Percentiles rank a stretch among this genome's conserved stretches.
Evolutionary conservation across 129 eudicot species (phyloP).

Genomic region (Centaurea solstitialis): DNA sequence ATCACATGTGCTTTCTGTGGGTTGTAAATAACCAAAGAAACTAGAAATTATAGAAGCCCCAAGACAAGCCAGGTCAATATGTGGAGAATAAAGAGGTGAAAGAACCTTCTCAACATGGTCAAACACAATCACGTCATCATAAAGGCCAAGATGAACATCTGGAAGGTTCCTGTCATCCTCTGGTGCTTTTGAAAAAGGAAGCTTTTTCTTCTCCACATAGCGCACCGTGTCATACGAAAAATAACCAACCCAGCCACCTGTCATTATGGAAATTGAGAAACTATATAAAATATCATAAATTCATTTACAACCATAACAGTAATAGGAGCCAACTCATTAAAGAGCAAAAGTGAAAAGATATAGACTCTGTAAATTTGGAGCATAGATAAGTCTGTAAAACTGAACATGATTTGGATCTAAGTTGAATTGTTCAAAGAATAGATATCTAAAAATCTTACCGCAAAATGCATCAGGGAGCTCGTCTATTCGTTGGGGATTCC

Average conservation of each 20-base stretch:
- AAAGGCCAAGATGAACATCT: slow-evolving; percentile 95
- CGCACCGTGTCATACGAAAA: slow-evolving; percentile 99
- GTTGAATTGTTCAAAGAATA: not conserved
- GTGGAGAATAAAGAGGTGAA: slow-evolving; percentile 2
- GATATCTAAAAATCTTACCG: slow-evolving; percentile 45
- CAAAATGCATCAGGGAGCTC: slow-evolving; percentile 98
- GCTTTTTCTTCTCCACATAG: slow-evolving; percentile 90
- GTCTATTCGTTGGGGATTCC: slow-evolving; percentile 87
- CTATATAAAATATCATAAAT: not conserved
- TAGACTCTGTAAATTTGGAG: not conserved
- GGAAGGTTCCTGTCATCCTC: slow-evolving; percentile 95
- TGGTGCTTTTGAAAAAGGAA: slow-evolving; percentile 88
- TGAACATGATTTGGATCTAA: not conserved
- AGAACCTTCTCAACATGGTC: slow-evolving; percentile 97
- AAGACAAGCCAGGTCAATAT: not conserved
- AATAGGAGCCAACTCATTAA: not conserved
- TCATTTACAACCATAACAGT: not conserved
- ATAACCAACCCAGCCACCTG: slow-evolving; percentile 99
- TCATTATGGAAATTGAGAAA: not conserved
- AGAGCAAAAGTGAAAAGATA: not conserved
- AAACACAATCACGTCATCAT: slow-evolving; percentile 97
- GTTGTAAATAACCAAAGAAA: slow-evolving; percentile 3
- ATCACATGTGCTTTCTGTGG: slow-evolving; percentile 86
- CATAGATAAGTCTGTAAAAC: not conserved
- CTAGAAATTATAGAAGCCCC: not conserved